phyloP scores from a whole-genome alignment of 2,329 filamentous ascomycete species.

The Colletotrichum brevisporum region DNA sequence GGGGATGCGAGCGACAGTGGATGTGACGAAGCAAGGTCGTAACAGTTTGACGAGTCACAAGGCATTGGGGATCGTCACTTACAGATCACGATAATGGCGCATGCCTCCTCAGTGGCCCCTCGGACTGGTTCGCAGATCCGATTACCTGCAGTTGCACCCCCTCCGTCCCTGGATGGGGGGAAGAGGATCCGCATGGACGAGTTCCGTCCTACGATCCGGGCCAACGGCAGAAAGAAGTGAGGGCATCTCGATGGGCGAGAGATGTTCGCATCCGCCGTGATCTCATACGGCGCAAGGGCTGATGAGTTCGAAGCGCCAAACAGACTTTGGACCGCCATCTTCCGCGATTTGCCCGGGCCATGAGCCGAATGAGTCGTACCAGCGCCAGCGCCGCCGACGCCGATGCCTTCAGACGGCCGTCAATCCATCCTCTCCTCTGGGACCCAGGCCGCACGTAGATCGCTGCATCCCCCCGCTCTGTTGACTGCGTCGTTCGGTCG shows the following conservation, averaged over 20 bases:
- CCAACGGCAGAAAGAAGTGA: conserved; percentile 11
- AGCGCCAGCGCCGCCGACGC: conserved; percentile 15
- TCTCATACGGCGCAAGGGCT: conserved; percentile 27
- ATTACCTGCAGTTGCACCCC: conserved; percentile 1
- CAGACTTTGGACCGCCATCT: conserved; percentile 10
- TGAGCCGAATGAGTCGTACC: conserved; percentile 16
- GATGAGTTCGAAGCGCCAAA: background rate
- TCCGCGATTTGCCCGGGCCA: conserved; percentile 11
- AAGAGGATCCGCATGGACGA: too few species aligned
- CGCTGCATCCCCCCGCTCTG: conserved; percentile 9
- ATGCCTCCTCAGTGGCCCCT: conserved; percentile 15
- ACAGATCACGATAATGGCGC: conserved; percentile 18
- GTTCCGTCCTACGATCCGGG: too few species aligned
- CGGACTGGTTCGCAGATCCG: conserved; percentile 23
- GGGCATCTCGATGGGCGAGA: conserved; percentile 18
- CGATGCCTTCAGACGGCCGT: conserved; percentile 26
- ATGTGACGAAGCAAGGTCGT: background rate
- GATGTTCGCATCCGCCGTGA: conserved; percentile 22
- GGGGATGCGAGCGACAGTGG: background rate
- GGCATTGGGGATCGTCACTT: background rate
- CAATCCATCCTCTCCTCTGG: conserved; percentile 14
- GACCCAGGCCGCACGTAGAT: conserved; percentile 21
- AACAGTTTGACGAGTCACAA: background rate
- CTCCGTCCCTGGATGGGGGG: too few species aligned
- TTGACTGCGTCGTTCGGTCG: background rate